Conservation (phyloP, 768 basidiomycete species). For the Steccherinum ochraceum region DNA sequence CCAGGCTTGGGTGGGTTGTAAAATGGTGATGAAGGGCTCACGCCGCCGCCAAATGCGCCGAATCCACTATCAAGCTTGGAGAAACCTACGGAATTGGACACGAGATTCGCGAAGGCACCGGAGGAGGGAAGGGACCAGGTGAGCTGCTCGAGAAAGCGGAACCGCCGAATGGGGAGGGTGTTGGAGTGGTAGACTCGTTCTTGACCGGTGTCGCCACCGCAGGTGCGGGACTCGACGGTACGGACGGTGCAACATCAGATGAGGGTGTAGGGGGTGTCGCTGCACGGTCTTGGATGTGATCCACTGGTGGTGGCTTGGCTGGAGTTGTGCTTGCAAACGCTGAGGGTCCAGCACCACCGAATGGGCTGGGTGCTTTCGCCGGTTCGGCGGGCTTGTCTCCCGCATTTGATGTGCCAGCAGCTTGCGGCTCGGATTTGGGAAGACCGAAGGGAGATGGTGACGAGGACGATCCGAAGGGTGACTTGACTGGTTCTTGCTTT, state of each 20-base stretch:
- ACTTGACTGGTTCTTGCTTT: too few species aligned
- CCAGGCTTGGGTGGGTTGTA: slow-evolving; percentile 13
- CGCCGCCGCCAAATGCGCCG: slow-evolving; percentile 21
- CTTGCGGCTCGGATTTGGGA: too few species aligned
- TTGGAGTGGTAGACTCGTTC: not conserved
- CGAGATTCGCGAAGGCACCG: slow-evolving; percentile 13
- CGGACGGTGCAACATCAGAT: not conserved
- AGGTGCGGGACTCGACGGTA: not conserved
- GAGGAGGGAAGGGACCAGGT: slow-evolving; percentile 10
- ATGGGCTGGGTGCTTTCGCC: not conserved
- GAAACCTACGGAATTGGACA: slow-evolving; percentile 6
- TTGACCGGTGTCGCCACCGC: not conserved
- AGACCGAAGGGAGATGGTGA: too few species aligned
- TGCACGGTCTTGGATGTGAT: not conserved
- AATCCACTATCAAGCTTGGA: slow-evolving; percentile 24
- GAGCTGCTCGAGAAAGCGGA: not conserved
- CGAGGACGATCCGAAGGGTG: too few species aligned
- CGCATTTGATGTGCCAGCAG: too few species aligned
- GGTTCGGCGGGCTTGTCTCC: too few species aligned
- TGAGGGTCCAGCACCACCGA: not conserved
- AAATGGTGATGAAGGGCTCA: slow-evolving; percentile 16
- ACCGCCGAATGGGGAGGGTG: not conserved
- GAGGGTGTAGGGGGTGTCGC: not conserved
- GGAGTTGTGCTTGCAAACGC: not conserved
- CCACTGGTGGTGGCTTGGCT: not conserved